Evolutionary conservation across 2,329 filamentous ascomycete species (phyloP).

Genomic region (Graphilbum sp.): DNA sequence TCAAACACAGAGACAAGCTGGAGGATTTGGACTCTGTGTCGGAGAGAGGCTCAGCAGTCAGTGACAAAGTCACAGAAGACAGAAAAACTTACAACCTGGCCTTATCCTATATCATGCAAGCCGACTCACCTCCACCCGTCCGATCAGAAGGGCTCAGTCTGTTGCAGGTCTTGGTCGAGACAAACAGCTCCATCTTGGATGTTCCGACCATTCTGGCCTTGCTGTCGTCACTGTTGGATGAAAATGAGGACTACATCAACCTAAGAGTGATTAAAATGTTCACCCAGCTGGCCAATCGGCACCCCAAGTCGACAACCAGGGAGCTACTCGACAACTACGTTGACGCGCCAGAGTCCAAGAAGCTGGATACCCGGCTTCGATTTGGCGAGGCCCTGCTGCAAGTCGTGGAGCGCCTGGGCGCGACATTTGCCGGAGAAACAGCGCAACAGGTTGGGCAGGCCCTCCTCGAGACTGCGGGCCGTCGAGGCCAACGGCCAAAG

Average conservation of each 20-base stretch:
- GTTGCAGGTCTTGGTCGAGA: slow-evolving; percentile 37
- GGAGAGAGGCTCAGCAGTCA: slow-evolving; percentile 11
- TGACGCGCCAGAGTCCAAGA: slow-evolving; percentile 40
- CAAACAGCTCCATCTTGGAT: slow-evolving; percentile 42
- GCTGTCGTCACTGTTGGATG: slow-evolving; percentile 45
- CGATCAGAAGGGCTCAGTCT: slow-evolving; percentile 48
- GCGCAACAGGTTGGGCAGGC: slow-evolving; percentile 37
- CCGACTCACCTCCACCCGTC: slow-evolving; percentile 49
- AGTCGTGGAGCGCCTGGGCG: slow-evolving; percentile 43
- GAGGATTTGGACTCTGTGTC: slow-evolving; percentile 21
- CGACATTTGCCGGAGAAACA: slow-evolving; percentile 35
- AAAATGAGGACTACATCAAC: slow-evolving; percentile 57
- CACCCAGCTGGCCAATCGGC: slow-evolving; percentile 40
- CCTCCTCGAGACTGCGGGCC: slow-evolving; percentile 46
- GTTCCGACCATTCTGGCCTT: slow-evolving; percentile 48
- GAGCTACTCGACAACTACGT: slow-evolving; percentile 53
- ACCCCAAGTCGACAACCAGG: slow-evolving; percentile 43
- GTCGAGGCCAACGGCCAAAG: slow-evolving; percentile 43
- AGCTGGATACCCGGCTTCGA: slow-evolving; percentile 47
- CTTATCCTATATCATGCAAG: slow-evolving; percentile 44
- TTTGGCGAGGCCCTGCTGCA: slow-evolving; percentile 53
- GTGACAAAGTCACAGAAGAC: slow-evolving; percentile 35
- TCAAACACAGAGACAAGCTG: slow-evolving; percentile 38
- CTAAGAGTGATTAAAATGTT: slow-evolving; percentile 51
- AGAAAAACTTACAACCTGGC: slow-evolving; percentile 45